These are phyloP conservation scores for Rhizodiscina lignyota DNA, from an alignment of 495 filamentous ascomycete genomes.

Conservation along the genomic window DNA sequence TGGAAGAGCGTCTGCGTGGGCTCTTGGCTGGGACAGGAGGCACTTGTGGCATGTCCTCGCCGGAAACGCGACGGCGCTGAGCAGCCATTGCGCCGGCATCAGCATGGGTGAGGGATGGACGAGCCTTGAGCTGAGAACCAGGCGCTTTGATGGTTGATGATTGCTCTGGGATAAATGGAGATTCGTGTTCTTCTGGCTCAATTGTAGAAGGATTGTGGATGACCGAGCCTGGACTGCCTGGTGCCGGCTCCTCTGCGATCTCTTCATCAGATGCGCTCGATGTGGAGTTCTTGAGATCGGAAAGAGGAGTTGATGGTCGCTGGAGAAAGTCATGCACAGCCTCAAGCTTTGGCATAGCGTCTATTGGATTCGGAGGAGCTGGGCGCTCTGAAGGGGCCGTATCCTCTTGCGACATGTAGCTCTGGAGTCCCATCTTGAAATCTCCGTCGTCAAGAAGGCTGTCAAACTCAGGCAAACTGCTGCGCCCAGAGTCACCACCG, in stretches of 20 bases:
- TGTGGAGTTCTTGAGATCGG: too few relatives aligned
- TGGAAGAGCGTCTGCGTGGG: conserved; percentile 11
- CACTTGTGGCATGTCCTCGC: conserved; percentile 21
- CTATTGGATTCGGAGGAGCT: conserved; percentile 13
- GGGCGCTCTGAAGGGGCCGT: too few relatives aligned
- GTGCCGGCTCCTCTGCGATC: conserved; percentile 38
- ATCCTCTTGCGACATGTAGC: too few relatives aligned
- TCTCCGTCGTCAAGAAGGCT: conserved; percentile 28
- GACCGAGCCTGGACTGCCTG: conserved; percentile 83
- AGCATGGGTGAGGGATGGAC: conserved; percentile 70
- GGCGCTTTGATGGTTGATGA: conserved; percentile 82
- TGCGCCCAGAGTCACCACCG: too few relatives aligned
- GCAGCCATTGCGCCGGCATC: conserved; percentile 81
- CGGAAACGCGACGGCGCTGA: conserved; percentile 68
- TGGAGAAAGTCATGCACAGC: conserved; percentile 33
- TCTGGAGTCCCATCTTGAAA: conserved; percentile 27
- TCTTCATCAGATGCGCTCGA: conserved; percentile 41
- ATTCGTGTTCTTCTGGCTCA: conserved; percentile 23
- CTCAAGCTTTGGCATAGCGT: conserved; percentile 27
- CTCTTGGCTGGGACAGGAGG: conserved; percentile 20
- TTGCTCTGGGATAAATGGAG: conserved; percentile 57
- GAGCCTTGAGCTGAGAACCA: conserved; percentile 75
- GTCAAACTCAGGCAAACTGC: conserved; percentile 29
- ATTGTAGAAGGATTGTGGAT: conserved; percentile 51
- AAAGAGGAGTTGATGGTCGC: conserved; percentile 50